phyloP scores from a whole-genome alignment of 371 early-diverging fungal genomes.

The Mucor saturninus region DNA sequence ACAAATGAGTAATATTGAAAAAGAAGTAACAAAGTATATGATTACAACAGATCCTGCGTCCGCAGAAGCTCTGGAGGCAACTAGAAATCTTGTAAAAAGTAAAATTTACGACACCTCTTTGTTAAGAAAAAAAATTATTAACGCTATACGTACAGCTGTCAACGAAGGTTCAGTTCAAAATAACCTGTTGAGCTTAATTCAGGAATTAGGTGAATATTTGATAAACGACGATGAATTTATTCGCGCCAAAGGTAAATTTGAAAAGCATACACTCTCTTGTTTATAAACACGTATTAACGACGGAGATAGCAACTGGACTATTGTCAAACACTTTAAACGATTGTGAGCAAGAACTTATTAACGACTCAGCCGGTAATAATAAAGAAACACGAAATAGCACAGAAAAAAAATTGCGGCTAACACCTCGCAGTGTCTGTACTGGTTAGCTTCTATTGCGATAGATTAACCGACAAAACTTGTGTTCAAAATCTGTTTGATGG shows the following conservation, averaged over 20 bases:
- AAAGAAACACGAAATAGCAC: background rate
- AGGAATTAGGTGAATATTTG: conserved; percentile 77
- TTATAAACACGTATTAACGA: background rate
- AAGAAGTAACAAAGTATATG: conserved; percentile 54
- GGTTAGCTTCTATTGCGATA: conserved; percentile 78
- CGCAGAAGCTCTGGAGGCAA: conserved; percentile 35
- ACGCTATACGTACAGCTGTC: conserved; percentile 31
- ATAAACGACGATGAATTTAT: conserved; percentile 83
- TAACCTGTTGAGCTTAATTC: conserved; percentile 71
- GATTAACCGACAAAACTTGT: conserved; percentile 75
- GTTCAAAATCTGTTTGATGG: conserved; percentile 75
- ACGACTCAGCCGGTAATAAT: conserved; percentile 50
- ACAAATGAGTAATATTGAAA: conserved; percentile 35
- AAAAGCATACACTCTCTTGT: background rate
- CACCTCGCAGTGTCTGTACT: conserved; percentile 61
- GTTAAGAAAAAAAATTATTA: background rate
- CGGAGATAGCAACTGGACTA: conserved; percentile 49
- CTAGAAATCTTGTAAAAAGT: conserved; percentile 38
- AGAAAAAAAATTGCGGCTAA: background rate
- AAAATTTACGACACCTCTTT: background rate
- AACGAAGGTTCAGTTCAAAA: conserved; percentile 45
- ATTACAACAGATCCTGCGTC: conserved; percentile 43
- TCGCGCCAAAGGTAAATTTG: conserved; percentile 78
- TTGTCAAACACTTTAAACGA: conserved; percentile 56
- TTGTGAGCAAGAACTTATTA: conserved; percentile 40